phyloP scores from a whole-genome alignment of 768 basidiomycete species.

The Auricularia sp. region DNA sequence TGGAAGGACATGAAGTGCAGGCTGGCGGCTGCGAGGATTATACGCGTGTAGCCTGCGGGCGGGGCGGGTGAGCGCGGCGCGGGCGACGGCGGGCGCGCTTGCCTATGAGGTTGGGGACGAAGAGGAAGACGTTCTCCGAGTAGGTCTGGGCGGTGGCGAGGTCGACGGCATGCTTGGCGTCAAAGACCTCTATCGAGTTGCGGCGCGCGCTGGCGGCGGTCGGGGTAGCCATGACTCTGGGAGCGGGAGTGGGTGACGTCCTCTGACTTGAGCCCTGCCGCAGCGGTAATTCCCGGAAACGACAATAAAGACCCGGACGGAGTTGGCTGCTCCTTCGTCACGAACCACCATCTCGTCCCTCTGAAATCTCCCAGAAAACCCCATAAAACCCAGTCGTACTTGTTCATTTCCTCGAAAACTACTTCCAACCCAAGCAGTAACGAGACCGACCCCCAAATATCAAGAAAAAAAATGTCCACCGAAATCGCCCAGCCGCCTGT shows the following conservation, averaged over 20 bases:
- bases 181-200: constrained; percentile 58
- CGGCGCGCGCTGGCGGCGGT: constrained; percentile 27
- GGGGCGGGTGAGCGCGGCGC: constrained; percentile 6
- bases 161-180: constrained; percentile 79
- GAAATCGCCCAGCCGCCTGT: constrained; percentile 22
- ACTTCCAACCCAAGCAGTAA: background rate
- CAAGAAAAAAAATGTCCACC: background rate
- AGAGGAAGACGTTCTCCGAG: constrained; percentile 94
- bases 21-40: constrained; percentile 82
- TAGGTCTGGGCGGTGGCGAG: constrained; percentile 78
- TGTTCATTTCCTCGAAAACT: background rate
- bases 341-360: background rate
- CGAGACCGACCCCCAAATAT: background rate
- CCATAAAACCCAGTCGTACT: constrained; percentile 1
- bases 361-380: background rate
- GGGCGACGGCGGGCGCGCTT: constrained; percentile 18
- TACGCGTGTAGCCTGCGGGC: constrained; percentile 70
- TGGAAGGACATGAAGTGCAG: constrained; percentile 92
- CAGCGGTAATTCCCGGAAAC: background rate
- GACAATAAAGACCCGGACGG: background rate
- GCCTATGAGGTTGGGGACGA: constrained; percentile 96
- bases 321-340: background rate
- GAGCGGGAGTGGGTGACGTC: background rate
- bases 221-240: background rate
- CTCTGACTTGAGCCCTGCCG: background rate